Evolutionary conservation across 2,329 filamentous ascomycete species (phyloP), one percentile per base, ranked within the genome.

Genomic region (Rhinocladiella similis): DNA sequence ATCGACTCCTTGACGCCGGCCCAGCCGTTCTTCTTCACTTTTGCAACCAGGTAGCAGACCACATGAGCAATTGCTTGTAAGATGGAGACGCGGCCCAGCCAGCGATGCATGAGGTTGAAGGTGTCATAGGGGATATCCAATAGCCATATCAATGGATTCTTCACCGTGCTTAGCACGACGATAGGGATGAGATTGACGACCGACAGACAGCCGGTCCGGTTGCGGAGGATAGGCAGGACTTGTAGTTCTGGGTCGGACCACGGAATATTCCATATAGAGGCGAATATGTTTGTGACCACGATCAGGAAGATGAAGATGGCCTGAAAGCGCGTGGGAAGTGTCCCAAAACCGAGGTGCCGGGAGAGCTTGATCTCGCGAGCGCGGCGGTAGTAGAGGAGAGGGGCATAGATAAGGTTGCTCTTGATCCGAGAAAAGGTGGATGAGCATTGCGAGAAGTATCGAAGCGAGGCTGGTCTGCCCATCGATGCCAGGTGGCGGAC

Each of bases 401-500:
- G 75, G 12, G 77, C 76, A 58, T 78, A 77, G 48, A 78, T 69
- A 54, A 92, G 81, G 53, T 89, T 80, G 59, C 83, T 80, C 75
- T 92, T 90, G 54, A 96, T 69, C 69, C 59, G 91, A 77, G 63
- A 84, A 81, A 65, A 95, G 77, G 50, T 69, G 4, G 63, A 58
- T 29, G 75, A 63, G 5, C 88, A 81, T 20, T 77, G 75, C 45
- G 86, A 81, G 69, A 92, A 96, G 76, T 91, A 96, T 59, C 83
- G 80, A 71, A 96, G 91, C 22, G 62, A 39, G 16, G 57, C 56
- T 1, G 80, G 87, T 62, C 90, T 87, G 75, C 83, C 87, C 63
- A 96, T 81, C 67, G 86, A 90, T 41, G 88, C 81, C 43, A 96
- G 79, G 22, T 83, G 87, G 61, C 91, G 84, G 36, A 92, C 77